Evolutionary conservation across 2,329 filamentous ascomycete genomes (phyloP).

Genomic region (Pseudogymnoascus sp.): DNA sequence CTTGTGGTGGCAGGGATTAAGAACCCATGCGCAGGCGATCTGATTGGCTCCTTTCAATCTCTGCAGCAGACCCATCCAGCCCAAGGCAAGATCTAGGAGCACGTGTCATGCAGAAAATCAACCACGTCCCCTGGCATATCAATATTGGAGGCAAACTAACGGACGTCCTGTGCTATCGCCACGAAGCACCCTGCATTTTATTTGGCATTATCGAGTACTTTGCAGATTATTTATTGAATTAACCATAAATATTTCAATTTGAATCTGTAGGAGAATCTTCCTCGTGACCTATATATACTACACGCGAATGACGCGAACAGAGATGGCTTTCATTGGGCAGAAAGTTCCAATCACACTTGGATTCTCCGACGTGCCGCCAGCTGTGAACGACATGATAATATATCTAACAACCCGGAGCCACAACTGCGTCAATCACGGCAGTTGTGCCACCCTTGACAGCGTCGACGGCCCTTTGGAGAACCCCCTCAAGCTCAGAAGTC

Average conservation of each 20-base stretch:
- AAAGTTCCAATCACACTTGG: not conserved
- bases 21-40: not conserved
- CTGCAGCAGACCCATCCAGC: not conserved
- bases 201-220: not conserved
- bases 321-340: not conserved
- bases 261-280: not conserved
- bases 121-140: not conserved
- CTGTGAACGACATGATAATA: not conserved
- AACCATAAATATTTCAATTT: not conserved
- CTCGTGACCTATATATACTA: not conserved
- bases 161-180: not conserved
- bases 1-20: not conserved
- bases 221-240: not conserved
- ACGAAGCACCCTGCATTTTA: not conserved
- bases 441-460: conserved; percentile 46
- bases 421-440: conserved; percentile 48
- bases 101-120: conserved; percentile 7
- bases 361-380: not conserved
- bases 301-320: not conserved
- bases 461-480: conserved; percentile 49
- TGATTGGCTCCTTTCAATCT: conserved; percentile 1
- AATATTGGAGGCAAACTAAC: not conserved
- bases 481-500: conserved; percentile 43
- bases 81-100: not conserved
- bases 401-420: conserved; percentile 22